Base-by-base conservation (phyloP, 208 protist genomes). In the Trypanosoma theileri region DNA sequence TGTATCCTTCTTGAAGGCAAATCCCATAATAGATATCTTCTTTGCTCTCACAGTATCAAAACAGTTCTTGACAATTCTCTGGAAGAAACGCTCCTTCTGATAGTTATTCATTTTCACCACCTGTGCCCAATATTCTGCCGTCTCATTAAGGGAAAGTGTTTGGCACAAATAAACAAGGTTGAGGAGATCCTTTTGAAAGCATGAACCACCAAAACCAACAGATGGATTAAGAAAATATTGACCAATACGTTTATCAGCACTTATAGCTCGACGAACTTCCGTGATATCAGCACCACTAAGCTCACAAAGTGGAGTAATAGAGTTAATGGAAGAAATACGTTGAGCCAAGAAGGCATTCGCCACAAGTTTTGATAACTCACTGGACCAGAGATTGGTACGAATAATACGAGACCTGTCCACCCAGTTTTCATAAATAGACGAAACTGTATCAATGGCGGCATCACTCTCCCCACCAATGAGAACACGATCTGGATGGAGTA, bases 1-100 rank as follows among this genome's bases (percentile, higher is more conserved):
- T n/a, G 97, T 99, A 74, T 99, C 85, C 73, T 97, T 98, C 86
- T 99, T 99, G 82, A 99, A 99, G 21, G 98, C 97, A 73, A 98
- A 99, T 12, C 98, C 98, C 45, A 98, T 85, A 44, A 98, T 71
- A 14, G 86, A 78, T 59, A 99, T 97, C 19, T 82, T 91, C 82
- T 99, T 99, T 52, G 69, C 72, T 16, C 66, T 67, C 7, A 99
- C 81, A 6, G 93, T 99, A 71, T 98, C 88, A 73, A 98, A 98
- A 69, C 97, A 82, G 44, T 60, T 81, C 12, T 82, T 71, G 28
- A 99, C 76, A 35, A 99, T 92, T 8, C 80, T 69, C 40, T 81
- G 35, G 11, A 88, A 80, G 80, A 99, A 99, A 41, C 98, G 84
- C 19, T 78, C 45, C 80, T 95, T 97, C 78, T 99, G 97, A 59